A percentile compares a stretch with the other conserved stretches of the same genome.
Evolutionary conservation across 768 basidiomycete genomes (phyloP).

Genomic region (Amanita thiersii): DNA sequence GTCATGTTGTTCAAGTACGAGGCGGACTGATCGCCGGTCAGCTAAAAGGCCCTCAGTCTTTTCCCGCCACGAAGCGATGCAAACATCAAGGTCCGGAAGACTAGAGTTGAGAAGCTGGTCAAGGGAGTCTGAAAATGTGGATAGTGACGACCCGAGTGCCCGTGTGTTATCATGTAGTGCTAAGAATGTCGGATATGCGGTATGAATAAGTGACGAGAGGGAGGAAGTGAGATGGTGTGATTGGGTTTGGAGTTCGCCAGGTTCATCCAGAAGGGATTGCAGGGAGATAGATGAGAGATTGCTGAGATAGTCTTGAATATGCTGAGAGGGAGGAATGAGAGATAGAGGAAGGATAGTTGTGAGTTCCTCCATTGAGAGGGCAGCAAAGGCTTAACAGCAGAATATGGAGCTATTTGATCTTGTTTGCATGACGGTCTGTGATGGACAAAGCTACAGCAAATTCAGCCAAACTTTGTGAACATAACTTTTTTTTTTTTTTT

Average conservation of each 20-base stretch:
- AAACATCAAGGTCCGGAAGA: conserved; percentile 71
- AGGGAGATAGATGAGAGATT: conserved; percentile 62
- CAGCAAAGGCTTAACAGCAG: too few relatives aligned
- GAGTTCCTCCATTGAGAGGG: conserved; percentile 4
- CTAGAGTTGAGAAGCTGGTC: conserved; percentile 53
- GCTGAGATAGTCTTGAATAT: conserved; percentile 46
- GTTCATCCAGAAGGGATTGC: conserved; percentile 62
- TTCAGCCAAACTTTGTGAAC: too few relatives aligned
- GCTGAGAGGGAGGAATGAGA: conserved; percentile 10
- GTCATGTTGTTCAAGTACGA: conserved; percentile 92
- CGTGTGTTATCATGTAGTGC: conserved; percentile 78
- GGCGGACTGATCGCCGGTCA: conserved; percentile 65
- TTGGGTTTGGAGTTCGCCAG: conserved; percentile 71
- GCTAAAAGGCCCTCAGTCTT: conserved; percentile 68
- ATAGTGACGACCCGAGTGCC: conserved; percentile 63
- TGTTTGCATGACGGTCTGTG: too few relatives aligned
- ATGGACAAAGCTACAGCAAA: too few relatives aligned
- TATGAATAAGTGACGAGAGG: conserved; percentile 81
- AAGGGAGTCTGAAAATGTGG: conserved; percentile 69
- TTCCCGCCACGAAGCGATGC: conserved; percentile 62
- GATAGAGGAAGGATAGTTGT: conserved; percentile 5
- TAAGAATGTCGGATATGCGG: conserved; percentile 88
- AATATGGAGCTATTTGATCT: too few relatives aligned
- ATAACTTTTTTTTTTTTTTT: too few relatives aligned
- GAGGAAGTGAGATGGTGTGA: conserved; percentile 84